These are phyloP conservation scores for Magnolia kwangsiensis DNA, from an alignment of 164 flowering plant species.

Conservation along the genomic window DNA sequence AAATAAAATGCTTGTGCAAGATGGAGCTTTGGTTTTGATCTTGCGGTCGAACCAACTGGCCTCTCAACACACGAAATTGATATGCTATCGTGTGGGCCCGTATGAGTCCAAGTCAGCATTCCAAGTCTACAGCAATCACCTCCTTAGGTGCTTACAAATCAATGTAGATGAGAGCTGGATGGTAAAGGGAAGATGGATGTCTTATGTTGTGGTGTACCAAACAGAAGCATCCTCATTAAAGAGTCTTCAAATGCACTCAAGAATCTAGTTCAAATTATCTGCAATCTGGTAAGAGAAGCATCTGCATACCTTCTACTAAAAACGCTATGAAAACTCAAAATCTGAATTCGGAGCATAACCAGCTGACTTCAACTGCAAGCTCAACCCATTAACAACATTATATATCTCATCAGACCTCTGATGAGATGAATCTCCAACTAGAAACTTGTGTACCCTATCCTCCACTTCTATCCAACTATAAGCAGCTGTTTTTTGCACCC, in stretches of 20 bases:
- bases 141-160: too few relatives aligned
- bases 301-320: background rate
- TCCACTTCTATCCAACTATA: slow-evolving; percentile 52
- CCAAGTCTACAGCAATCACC: too few relatives aligned
- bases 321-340: slow-evolving; percentile 11
- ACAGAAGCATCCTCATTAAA: background rate
- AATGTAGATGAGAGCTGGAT: background rate
- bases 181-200: background rate
- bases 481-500: slow-evolving; percentile 39
- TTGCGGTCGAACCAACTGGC: too few relatives aligned
- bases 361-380: slow-evolving; percentile 24
- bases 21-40: too few relatives aligned
- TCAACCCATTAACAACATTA: slow-evolving; percentile 26
- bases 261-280: background rate
- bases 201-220: background rate
- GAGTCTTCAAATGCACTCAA: background rate
- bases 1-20: too few relatives aligned
- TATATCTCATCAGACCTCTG: slow-evolving; percentile 31
- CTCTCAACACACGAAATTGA: too few relatives aligned
- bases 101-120: too few relatives aligned
- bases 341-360: slow-evolving; percentile 11
- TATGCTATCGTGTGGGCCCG: too few relatives aligned
- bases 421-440: slow-evolving; percentile 37
- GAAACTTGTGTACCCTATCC: slow-evolving; percentile 36
- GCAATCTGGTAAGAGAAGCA: background rate